phyloP scores from a whole-genome alignment of 2,329 filamentous ascomycete species.

The Akanthomyces lecanii region DNA sequence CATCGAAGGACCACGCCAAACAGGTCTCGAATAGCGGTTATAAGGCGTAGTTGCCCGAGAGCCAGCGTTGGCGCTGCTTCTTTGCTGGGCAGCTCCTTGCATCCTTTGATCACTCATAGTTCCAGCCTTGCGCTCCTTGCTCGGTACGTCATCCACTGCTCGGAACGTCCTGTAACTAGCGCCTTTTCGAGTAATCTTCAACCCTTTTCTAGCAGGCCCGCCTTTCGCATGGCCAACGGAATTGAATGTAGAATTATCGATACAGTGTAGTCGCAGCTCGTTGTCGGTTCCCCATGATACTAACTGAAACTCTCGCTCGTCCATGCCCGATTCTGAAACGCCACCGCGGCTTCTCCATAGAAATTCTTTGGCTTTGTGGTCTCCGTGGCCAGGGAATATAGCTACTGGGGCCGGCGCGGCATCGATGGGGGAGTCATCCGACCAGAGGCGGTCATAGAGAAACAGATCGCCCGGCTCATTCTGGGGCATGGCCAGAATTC shows the following conservation, averaged over 20 bases:
- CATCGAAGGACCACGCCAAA: constrained; percentile 57
- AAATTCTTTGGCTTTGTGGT: constrained; percentile 80
- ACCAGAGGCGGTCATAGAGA: constrained; percentile 67
- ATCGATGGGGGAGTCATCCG: constrained; percentile 41
- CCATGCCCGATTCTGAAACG: constrained; percentile 62
- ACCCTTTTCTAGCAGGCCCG: constrained; percentile 55
- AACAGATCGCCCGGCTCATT: constrained; percentile 81
- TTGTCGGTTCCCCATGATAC: constrained; percentile 91
- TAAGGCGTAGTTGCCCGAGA: constrained; percentile 35
- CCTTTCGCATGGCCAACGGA: constrained; percentile 72
- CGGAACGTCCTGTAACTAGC: constrained; percentile 83
- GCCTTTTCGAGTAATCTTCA: constrained; percentile 76
- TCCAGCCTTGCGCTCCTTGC: constrained; percentile 53
- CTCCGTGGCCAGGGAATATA: constrained; percentile 58
- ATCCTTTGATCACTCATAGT: constrained; percentile 60
- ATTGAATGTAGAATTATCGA: constrained; percentile 60
- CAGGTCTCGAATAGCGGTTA: constrained; percentile 31
- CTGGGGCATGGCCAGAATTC: constrained; percentile 86
- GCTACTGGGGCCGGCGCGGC: constrained; percentile 46
- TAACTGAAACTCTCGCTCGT: constrained; percentile 85
- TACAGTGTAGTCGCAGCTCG: constrained; percentile 71
- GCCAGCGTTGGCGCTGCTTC: constrained; percentile 41
- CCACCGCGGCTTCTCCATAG: constrained; percentile 77
- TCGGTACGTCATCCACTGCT: constrained; percentile 58
- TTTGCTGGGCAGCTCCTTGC: constrained; percentile 37